Evolutionary conservation across 345 rosid species (phyloP).

Genomic region (Excoecaria cochinchinensis): DNA sequence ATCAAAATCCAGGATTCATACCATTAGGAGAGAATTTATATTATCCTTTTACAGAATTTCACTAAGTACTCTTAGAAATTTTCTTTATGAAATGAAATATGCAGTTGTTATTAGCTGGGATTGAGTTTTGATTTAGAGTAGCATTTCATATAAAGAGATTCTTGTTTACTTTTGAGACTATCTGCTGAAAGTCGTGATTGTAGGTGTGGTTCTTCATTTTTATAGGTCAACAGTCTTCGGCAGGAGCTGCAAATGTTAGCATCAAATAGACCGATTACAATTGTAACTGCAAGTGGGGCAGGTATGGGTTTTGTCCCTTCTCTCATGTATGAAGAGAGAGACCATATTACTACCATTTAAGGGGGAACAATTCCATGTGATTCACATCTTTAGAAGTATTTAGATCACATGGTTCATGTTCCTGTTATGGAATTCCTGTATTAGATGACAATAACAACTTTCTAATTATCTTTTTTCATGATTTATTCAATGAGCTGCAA

Average conservation of each 20-base stretch:
- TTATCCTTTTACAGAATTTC: neutral
- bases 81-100: neutral
- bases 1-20: neutral
- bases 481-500: neutral
- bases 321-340: constrained; percentile 4
- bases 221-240: constrained; percentile 71
- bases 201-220: neutral
- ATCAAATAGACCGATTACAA: constrained; percentile 61
- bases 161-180: neutral
- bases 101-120: neutral
- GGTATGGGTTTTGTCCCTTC: constrained; percentile 40
- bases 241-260: constrained; percentile 64
- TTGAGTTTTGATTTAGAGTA: neutral
- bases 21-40: neutral
- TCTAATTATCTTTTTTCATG: neutral
- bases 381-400: neutral
- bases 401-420: neutral
- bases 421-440: neutral
- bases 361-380: neutral
- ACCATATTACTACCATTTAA: neutral
- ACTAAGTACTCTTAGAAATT: neutral
- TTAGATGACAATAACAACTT: neutral
- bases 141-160: neutral
- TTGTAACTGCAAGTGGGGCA: constrained; percentile 66
- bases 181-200: constrained; percentile 13